These are phyloP conservation scores for Fusarium sp. DNA, from an alignment of 2,329 filamentous ascomycete genomes.

Conservation along the genomic window DNA sequence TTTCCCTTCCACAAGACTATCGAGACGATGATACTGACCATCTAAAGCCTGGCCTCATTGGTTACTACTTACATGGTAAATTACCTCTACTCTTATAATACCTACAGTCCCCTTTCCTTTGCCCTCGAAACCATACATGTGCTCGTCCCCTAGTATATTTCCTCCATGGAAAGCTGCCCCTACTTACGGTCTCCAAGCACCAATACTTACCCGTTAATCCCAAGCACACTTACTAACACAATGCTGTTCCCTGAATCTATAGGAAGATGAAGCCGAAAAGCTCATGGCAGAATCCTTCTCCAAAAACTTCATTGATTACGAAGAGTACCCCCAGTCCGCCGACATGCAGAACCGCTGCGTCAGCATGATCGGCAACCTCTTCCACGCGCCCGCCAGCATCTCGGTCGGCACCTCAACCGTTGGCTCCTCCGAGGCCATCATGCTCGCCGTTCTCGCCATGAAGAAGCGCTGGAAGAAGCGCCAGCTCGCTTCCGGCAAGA, in stretches of 20 bases:
- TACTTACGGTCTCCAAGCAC: too few species aligned
- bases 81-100: slow-evolving; percentile 1
- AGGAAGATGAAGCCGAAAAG: slow-evolving; percentile 95
- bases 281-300: slow-evolving; percentile 92
- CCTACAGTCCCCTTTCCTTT: too few species aligned
- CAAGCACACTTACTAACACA: too few species aligned
- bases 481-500: slow-evolving; percentile 64
- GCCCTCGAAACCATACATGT: too few species aligned
- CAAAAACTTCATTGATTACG: slow-evolving; percentile 96
- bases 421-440: slow-evolving; percentile 90
- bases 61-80: slow-evolving; percentile 95
- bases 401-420: slow-evolving; percentile 89
- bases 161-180: too few species aligned
- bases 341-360: slow-evolving; percentile 94
- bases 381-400: slow-evolving; percentile 79
- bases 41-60: slow-evolving; percentile 83
- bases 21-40: not conserved
- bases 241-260: too few species aligned
- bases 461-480: slow-evolving; percentile 94
- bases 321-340: slow-evolving; percentile 83
- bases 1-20: not conserved
- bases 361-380: slow-evolving; percentile 89
- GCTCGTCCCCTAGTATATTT: not conserved
- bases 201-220: too few species aligned
- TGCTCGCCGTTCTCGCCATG: slow-evolving; percentile 88